phyloP scores from a whole-genome alignment of 176 grass and related monocot genomes.

The Ananas comosus region DNA sequence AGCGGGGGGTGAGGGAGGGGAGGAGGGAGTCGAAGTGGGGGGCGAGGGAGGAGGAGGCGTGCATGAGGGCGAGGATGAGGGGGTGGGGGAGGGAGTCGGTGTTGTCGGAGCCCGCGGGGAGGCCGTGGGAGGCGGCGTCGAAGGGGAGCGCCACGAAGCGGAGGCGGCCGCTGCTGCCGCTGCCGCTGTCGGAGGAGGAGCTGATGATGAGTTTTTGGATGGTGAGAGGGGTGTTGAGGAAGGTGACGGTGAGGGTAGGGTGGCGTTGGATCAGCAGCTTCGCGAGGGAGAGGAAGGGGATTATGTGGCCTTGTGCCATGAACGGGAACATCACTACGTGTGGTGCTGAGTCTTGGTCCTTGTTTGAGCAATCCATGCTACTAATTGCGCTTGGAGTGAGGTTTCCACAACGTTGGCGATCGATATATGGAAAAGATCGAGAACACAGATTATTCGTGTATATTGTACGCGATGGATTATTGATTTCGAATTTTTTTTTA shows the following conservation, averaged over 20 bases:
- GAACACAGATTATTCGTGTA: too few relatives aligned
- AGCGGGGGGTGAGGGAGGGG: slow-evolving; percentile 15
- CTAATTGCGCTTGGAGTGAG: too few relatives aligned
- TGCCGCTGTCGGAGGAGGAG: neutral
- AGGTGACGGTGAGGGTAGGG: neutral
- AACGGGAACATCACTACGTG: slow-evolving; percentile 42
- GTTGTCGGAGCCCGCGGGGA: neutral
- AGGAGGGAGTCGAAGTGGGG: slow-evolving; percentile 18
- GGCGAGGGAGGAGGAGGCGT: slow-evolving; percentile 8
- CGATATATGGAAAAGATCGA: too few relatives aligned
- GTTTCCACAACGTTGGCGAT: too few relatives aligned
- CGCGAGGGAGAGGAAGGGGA: slow-evolving; percentile 41
- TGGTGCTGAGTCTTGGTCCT: too few relatives aligned
- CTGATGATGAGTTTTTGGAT: slow-evolving; percentile 7
- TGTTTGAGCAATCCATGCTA: too few relatives aligned
- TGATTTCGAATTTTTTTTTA: too few relatives aligned
- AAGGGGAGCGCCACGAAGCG: neutral
- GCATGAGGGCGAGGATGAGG: neutral
- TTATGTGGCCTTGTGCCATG: slow-evolving; percentile 43
- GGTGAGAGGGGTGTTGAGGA: slow-evolving; percentile 4
- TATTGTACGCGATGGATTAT: too few relatives aligned
- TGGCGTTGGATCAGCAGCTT: slow-evolving; percentile 16
- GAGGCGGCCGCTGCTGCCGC: slow-evolving; percentile 16
- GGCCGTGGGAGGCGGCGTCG: neutral
- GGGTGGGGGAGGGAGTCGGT: neutral